Evolutionary conservation across 345 rosid genomes (phyloP).

Genomic region (Reutealis trisperma): DNA sequence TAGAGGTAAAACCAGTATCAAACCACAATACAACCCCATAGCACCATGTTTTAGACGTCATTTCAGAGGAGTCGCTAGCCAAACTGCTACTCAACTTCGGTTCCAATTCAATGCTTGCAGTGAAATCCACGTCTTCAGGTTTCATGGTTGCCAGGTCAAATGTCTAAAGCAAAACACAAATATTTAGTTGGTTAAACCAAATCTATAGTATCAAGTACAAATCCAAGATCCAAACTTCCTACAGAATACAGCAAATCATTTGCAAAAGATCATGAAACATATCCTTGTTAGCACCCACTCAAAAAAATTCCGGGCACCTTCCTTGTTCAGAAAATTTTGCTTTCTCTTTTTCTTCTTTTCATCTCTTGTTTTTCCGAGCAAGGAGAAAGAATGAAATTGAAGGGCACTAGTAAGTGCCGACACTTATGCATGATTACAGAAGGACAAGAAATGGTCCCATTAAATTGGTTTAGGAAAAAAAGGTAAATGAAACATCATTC

Average conservation of each 20-base stretch:
- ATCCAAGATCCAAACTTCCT: not conserved
- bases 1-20: slow-evolving; percentile 76
- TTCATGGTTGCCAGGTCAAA: slow-evolving; percentile 87
- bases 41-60: slow-evolving; percentile 42
- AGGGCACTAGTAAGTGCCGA: not conserved
- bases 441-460: not conserved
- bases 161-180: slow-evolving; percentile 43
- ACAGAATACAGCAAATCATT: not conserved
- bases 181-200: not conserved
- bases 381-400: not conserved
- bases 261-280: not conserved
- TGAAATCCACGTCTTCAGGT: slow-evolving; percentile 89
- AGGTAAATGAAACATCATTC: not conserved
- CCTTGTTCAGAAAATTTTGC: not conserved
- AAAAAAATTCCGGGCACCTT: not conserved
- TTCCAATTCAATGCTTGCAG: slow-evolving; percentile 53
- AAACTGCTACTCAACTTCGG: slow-evolving; percentile 21
- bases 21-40: slow-evolving; percentile 90
- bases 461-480: not conserved
- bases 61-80: slow-evolving; percentile 24
- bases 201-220: not conserved
- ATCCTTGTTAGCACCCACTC: not conserved
- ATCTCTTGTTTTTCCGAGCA: not conserved
- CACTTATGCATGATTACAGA: too few relatives aligned
- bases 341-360: not conserved